phyloP scores from a whole-genome alignment of 2,329 filamentous ascomycete genomes.

The Diaporthe ampelina region DNA sequence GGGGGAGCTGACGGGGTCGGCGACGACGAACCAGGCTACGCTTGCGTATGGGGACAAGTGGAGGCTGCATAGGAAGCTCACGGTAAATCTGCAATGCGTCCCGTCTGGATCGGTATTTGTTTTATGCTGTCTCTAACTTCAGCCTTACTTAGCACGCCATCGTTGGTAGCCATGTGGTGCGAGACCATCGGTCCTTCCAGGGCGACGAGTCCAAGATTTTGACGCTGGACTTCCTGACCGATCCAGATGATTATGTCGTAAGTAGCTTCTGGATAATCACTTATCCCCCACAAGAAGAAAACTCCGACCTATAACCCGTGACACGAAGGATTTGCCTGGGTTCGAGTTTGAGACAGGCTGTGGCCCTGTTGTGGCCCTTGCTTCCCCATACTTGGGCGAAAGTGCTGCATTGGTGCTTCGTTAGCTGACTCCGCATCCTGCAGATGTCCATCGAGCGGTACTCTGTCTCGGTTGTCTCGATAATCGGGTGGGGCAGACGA shows the following conservation, averaged over 20 bases:
- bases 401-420: no score
- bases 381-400: no score
- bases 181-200: slow-evolving; percentile 24
- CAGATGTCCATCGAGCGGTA: slow-evolving; percentile 20
- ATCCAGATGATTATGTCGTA: slow-evolving; percentile 12
- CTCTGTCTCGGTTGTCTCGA: slow-evolving; percentile 21
- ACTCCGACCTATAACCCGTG: no score
- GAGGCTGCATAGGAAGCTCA: slow-evolving; percentile 32
- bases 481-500: slow-evolving; percentile 22
- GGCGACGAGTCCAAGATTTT: slow-evolving; percentile 30
- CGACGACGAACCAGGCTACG: slow-evolving; percentile 24
- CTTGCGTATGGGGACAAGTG: slow-evolving; percentile 30
- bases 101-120: no score
- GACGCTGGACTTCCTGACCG: slow-evolving; percentile 18
- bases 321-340: no score
- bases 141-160: background rate
- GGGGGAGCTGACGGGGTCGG: slow-evolving; percentile 6
- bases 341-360: no score
- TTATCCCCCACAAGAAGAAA: no score
- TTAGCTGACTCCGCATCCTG: no score
- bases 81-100: background rate
- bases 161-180: slow-evolving; percentile 13
- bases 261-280: no score
- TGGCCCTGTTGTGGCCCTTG: no score
- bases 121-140: background rate